phyloP scores from a whole-genome alignment of 306 rosid species.

The Amphicarpaea edgeworthii region DNA sequence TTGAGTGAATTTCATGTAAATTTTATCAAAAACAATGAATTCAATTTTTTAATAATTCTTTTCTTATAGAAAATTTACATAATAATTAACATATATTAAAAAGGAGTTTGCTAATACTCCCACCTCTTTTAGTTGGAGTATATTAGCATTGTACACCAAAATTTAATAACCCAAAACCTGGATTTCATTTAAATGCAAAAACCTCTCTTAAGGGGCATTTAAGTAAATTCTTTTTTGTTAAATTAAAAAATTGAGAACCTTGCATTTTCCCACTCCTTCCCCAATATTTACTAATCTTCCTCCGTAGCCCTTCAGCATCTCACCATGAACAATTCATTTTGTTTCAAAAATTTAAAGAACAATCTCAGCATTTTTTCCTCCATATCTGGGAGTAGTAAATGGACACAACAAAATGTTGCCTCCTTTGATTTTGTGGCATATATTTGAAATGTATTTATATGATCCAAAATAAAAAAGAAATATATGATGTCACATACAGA shows the following conservation, averaged over 20 bases:
- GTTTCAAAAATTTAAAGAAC: neutral
- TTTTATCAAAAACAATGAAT: neutral
- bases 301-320: neutral
- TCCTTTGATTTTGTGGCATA: neutral
- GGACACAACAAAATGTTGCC: neutral
- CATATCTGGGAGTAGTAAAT: neutral
- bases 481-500: neutral
- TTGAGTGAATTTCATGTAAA: neutral
- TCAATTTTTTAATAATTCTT: neutral
- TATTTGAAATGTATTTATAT: neutral
- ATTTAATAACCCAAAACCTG: neutral
- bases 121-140: neutral
- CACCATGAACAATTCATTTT: neutral
- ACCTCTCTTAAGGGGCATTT: neutral
- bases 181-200: neutral
- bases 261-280: neutral
- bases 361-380: neutral
- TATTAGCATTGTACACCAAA: neutral
- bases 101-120: neutral
- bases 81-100: neutral
- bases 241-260: neutral
- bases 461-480: neutral
- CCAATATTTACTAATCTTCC: neutral
- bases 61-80: neutral
- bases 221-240: neutral